phyloP scores from a whole-genome alignment of 345 rosid genomes.

The Eucalyptus pauciflora region DNA sequence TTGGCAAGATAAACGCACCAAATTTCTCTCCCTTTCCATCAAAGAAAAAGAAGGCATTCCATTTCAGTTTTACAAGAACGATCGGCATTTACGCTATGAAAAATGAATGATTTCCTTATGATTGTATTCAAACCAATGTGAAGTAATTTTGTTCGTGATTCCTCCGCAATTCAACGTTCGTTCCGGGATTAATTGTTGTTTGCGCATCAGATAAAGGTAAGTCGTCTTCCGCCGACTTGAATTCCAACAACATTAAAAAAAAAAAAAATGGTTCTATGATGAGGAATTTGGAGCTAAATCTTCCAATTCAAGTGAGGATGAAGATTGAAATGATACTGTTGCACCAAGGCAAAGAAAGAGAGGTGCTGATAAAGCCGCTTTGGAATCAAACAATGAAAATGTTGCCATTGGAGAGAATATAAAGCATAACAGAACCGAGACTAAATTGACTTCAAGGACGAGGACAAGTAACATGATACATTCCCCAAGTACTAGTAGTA shows the following conservation, averaged over 20 bases:
- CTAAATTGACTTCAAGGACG: conserved; percentile 6
- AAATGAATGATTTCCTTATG: no score
- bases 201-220: no score
- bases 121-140: no score
- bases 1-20: no score
- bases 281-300: conserved; percentile 54
- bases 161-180: no score
- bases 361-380: conserved; percentile 4
- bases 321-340: conserved; percentile 29
- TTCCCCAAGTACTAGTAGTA: neutral
- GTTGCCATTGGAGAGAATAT: neutral
- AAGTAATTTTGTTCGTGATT: no score
- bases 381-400: conserved; percentile 18
- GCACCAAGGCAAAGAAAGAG: conserved; percentile 23
- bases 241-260: no score
- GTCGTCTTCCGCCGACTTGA: no score
- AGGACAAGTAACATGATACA: conserved; percentile 1
- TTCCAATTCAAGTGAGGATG: conserved; percentile 42
- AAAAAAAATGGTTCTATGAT: conserved; percentile 45
- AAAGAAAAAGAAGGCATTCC: neutral
- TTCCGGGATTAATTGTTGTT: no score
- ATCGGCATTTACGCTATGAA: no score
- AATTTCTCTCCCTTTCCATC: no score
- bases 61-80: no score
- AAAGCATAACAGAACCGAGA: conserved; percentile 5